These are phyloP conservation scores for Pugionium dolabratum DNA, from an alignment of 345 rosid genomes.

Conservation along the genomic window DNA sequence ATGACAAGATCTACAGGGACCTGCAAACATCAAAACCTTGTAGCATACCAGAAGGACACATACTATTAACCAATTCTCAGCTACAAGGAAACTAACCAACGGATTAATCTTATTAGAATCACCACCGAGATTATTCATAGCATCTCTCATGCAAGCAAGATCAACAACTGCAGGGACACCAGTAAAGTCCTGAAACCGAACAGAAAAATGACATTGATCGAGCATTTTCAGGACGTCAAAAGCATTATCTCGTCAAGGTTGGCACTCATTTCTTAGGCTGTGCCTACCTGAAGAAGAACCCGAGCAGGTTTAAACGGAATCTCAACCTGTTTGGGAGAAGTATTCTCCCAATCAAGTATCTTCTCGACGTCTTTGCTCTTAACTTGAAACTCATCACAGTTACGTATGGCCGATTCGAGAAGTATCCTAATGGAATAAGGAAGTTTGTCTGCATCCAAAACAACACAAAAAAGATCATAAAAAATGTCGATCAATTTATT, in stretches of 20 bases:
- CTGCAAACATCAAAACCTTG: slow-evolving; percentile 12
- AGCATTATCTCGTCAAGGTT: neutral
- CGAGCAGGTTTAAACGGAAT: slow-evolving; percentile 99
- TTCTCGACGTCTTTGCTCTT: slow-evolving; percentile 91
- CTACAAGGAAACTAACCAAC: slow-evolving; percentile 8
- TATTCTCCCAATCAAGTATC: slow-evolving; percentile 90
- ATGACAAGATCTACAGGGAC: slow-evolving; percentile 98
- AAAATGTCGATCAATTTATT: neutral
- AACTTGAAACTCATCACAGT: slow-evolving; percentile 97
- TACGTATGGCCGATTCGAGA: slow-evolving; percentile 93
- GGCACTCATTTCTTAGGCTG: neutral
- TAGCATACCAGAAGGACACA: neutral
- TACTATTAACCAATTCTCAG: neutral
- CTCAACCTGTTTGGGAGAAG: slow-evolving; percentile 91
- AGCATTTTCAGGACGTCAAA: slow-evolving; percentile 56
- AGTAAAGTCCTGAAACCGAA: slow-evolving; percentile 78
- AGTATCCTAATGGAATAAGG: slow-evolving; percentile 94
- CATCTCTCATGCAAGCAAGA: slow-evolving; percentile 99
- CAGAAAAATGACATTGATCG: slow-evolving; percentile 36
- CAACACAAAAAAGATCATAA: neutral
- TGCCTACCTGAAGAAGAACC: slow-evolving; percentile 82
- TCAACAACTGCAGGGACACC: slow-evolving; percentile 99
- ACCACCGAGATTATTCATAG: slow-evolving; percentile 86
- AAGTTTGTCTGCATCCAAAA: slow-evolving; percentile 60
- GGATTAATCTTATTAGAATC: slow-evolving; percentile 74